Evolutionary conservation across 805 yeast species (phyloP), one percentile per base, ranked within the genome.

Genomic region (Ogataea kodamae): DNA sequence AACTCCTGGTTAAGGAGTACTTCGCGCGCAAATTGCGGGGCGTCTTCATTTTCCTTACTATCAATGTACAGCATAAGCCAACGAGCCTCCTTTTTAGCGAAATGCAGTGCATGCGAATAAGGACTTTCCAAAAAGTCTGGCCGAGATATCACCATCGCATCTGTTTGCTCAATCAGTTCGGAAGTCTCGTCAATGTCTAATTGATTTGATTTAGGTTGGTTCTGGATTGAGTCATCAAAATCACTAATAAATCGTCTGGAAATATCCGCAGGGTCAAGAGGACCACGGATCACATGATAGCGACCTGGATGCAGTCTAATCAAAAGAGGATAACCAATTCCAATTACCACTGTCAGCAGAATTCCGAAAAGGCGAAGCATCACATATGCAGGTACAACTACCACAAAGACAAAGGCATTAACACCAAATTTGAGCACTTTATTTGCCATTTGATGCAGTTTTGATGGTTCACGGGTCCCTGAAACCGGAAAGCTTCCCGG

Each of bases 61-160:
- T 85, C 83, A 30, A 92, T 59, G 44, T 84, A 78, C 2, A 88
- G 75, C 32, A 85, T 61, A 25, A 89, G 65, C 67, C 86, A 86
- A 55, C 78, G 76, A 17, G 79, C 81, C 35, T 83, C 74, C 21
- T 71, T 65, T 32, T 83, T 81, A 21, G 92, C 82, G 48, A 70
- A 64, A 48, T 73, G 78, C 34, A 89, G 61, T 2, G 96, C 89
- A 37, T 81, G 80, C 2, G 89, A 76, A 59, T 88, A 90, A 21
- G 94, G 81, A 10, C 88, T 88, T 47, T 76, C 78, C 37, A 74
- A 70, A 46, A 84, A 79, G 29, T 57, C 59, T 0, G 64, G 65
- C 28, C 64, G 45, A n/a, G 38, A 42, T 13, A 54, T 42, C 23
- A 42, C 54, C 25, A 45, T 28, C 11, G 21, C 32, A 6, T 39